Percentiles rank a stretch among this genome's conserved stretches.
These are phyloP conservation scores for Penicillium simplicissimum DNA, from an alignment of 495 filamentous ascomycete species.

Conservation along the genomic window DNA sequence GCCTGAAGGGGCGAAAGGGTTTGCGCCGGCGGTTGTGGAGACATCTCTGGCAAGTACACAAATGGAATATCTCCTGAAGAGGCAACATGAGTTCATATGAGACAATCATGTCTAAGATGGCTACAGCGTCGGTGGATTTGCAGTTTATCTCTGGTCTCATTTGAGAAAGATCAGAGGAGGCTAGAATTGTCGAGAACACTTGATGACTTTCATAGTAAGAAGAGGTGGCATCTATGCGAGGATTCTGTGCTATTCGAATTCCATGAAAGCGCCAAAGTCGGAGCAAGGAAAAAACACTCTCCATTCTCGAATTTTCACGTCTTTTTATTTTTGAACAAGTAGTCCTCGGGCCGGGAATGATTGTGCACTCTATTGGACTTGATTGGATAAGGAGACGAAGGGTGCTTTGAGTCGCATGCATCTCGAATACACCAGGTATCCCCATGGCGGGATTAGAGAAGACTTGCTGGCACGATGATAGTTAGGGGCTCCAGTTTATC, in stretches of 20 bases:
- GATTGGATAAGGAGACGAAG: background rate
- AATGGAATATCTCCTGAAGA: background rate
- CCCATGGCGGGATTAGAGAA: background rate
- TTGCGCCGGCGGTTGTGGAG: constrained; percentile 1
- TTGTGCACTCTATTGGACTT: background rate
- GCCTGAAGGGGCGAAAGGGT: constrained; percentile 21
- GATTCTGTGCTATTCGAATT: background rate
- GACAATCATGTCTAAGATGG: background rate
- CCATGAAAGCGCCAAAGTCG: background rate
- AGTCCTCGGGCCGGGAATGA: background rate
- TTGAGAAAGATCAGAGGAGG: background rate
- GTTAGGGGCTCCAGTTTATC: background rate
- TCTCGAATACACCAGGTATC: background rate
- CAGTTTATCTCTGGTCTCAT: background rate
- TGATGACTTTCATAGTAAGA: background rate
- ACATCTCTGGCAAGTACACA: background rate
- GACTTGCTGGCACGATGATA: background rate
- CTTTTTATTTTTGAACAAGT: background rate
- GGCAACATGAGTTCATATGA: background rate
- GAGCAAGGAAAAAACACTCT: background rate
- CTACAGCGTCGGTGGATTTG: background rate
- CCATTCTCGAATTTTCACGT: background rate
- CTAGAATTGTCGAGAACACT: background rate
- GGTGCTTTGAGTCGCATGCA: background rate
- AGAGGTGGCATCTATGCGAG: background rate